Percentiles rank a stretch among this genome's conserved stretches.
Conservation (phyloP, 805 yeast genomes). For the Candida awuae region DNA sequence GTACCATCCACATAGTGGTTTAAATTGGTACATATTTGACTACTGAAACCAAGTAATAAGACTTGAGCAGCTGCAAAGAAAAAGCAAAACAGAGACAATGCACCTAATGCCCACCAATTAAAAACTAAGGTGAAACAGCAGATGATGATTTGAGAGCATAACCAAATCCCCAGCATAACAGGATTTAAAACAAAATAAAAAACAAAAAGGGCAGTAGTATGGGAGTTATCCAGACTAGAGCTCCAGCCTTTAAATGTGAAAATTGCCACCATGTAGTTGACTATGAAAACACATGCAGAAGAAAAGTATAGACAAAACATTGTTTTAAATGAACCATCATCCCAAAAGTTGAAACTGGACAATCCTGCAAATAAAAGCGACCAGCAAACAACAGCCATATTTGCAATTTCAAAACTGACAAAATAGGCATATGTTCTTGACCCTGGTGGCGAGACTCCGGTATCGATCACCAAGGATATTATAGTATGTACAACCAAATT, state of each 20-base stretch:
- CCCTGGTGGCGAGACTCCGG: slow-evolving; percentile 89
- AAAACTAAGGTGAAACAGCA: slow-evolving; percentile 54
- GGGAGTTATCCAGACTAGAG: slow-evolving; percentile 36
- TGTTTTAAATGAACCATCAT: slow-evolving; percentile 74
- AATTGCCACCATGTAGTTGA: slow-evolving; percentile 59
- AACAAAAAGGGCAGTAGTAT: slow-evolving; percentile 63
- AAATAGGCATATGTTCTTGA: slow-evolving; percentile 68
- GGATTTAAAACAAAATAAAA: slow-evolving; percentile 69
- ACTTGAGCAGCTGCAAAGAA: slow-evolving; percentile 81
- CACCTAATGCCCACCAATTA: slow-evolving; percentile 86
- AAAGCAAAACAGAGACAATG: slow-evolving; percentile 58
- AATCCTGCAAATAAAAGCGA: slow-evolving; percentile 66
- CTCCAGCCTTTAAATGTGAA: slow-evolving; percentile 69
- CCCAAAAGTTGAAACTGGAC: slow-evolving; percentile 86
- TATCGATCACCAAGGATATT: slow-evolving; percentile 70
- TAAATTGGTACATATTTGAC: slow-evolving; percentile 55
- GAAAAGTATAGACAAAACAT: slow-evolving; percentile 47
- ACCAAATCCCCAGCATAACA: slow-evolving; percentile 51
- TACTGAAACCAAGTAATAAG: slow-evolving; percentile 61
- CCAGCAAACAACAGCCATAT: slow-evolving; percentile 65
- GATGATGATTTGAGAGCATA: slow-evolving; percentile 59
- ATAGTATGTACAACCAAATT: slow-evolving; percentile 49
- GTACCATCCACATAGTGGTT: slow-evolving; percentile 88
- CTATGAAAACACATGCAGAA: slow-evolving; percentile 49
- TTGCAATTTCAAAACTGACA: slow-evolving; percentile 72